These are phyloP conservation scores for Chalciporus sphaerocephalus DNA, from an alignment of 768 basidiomycete species.

Conservation along the genomic window DNA sequence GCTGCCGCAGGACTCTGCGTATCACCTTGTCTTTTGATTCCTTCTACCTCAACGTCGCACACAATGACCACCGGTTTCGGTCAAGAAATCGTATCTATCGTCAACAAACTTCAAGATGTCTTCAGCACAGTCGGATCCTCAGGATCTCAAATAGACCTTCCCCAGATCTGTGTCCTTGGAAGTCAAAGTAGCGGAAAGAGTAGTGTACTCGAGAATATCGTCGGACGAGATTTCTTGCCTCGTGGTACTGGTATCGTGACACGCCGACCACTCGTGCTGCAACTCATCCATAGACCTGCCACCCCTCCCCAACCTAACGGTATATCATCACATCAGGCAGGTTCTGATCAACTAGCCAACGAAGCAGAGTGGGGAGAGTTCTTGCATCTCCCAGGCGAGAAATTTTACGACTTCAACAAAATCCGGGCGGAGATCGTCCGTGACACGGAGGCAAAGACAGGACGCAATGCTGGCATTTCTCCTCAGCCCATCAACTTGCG, in stretches of 20 bases:
- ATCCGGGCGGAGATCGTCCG: slow-evolving; percentile 94
- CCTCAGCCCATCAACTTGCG: slow-evolving; percentile 96
- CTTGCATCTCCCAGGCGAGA: slow-evolving; percentile 92
- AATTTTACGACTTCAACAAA: slow-evolving; percentile 97
- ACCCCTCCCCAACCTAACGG: slow-evolving; percentile 43
- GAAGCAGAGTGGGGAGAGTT: slow-evolving; percentile 99
- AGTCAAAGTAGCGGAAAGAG: slow-evolving; percentile 93
- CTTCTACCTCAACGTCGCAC: slow-evolving; percentile 14
- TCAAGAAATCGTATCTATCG: slow-evolving; percentile 70
- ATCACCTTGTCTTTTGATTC: slow-evolving; percentile 14
- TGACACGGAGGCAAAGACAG: slow-evolving; percentile 98
- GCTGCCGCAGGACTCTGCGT: slow-evolving; percentile 2
- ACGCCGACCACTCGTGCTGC: slow-evolving; percentile 89
- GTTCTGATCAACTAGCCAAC: slow-evolving; percentile 74
- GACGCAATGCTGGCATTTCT: slow-evolving; percentile 97
- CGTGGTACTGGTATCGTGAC: slow-evolving; percentile 99
- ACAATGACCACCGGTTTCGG: slow-evolving; percentile 62
- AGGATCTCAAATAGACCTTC: slow-evolving; percentile 78
- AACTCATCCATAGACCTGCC: slow-evolving; percentile 85
- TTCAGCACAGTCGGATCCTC: slow-evolving; percentile 80
- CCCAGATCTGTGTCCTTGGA: slow-evolving; percentile 87
- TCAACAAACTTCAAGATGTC: slow-evolving; percentile 91
- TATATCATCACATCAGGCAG: slow-evolving; percentile 36
- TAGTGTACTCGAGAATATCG: slow-evolving; percentile 95
- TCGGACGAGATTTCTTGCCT: slow-evolving; percentile 96